A percentile compares a stretch with the other conserved stretches of the same genome.
Conservation (phyloP, 2,329 filamentous ascomycete species). For the Daldinia sp. region DNA sequence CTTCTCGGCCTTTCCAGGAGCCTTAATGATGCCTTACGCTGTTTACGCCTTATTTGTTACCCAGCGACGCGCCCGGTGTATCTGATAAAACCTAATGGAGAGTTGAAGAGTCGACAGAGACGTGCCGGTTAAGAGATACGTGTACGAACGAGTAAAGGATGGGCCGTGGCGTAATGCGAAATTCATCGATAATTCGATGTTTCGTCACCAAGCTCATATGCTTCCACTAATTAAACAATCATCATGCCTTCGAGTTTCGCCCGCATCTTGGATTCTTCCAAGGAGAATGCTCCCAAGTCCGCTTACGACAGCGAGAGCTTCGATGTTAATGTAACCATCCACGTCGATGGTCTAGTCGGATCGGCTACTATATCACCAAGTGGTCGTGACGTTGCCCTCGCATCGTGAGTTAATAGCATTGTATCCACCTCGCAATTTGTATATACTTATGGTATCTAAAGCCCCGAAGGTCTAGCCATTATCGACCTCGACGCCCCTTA, state of each 20-base stretch:
- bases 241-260: constrained; percentile 60
- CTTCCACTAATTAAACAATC: constrained; percentile 33
- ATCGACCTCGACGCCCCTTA: constrained; percentile 92
- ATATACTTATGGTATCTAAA: constrained; percentile 46
- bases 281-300: constrained; percentile 67
- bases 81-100: not conserved
- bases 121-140: not conserved
- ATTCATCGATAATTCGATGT: constrained; percentile 20
- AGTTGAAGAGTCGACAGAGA: not conserved
- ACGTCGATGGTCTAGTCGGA: constrained; percentile 81
- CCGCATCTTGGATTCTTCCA: constrained; percentile 55
- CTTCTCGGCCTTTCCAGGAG: not conserved
- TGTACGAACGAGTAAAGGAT: constrained; percentile 8
- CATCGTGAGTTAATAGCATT: constrained; percentile 63
- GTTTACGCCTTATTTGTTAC: not conserved
- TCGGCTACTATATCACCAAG: constrained; percentile 93
- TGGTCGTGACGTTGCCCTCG: constrained; percentile 88
- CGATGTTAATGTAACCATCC: constrained; percentile 82
- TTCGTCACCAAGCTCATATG: constrained; percentile 38
- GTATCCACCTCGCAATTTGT: not conserved
- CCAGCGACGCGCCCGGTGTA: not conserved
- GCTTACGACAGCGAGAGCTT: constrained; percentile 89
- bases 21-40: not conserved
- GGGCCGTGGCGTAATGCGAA: constrained; percentile 19
- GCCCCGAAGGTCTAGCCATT: constrained; percentile 85